Evolutionary conservation across 1,139 yeast species (phyloP).

Genomic region (Suhomyces bokatorum): DNA sequence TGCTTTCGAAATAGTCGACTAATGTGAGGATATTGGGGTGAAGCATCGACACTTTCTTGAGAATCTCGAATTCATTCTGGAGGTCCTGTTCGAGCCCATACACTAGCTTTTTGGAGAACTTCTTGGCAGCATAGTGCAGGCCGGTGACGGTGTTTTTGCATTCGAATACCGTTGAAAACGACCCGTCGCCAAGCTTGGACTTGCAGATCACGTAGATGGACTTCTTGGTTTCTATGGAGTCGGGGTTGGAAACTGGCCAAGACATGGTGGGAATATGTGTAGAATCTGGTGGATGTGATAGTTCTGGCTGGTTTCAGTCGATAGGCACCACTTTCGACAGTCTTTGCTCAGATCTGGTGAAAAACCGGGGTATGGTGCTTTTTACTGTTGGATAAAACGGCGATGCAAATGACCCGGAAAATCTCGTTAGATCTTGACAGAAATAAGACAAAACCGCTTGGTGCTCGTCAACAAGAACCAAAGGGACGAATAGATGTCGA

Average conservation of each 20-base stretch:
- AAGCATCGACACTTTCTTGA: conserved; percentile 46
- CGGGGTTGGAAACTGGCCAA: conserved; percentile 23
- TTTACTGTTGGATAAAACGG: too few relatives aligned
- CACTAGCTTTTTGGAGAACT: conserved; percentile 34
- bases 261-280: not conserved
- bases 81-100: conserved; percentile 41
- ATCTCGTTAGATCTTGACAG: too few relatives aligned
- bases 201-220: conserved; percentile 36
- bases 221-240: conserved; percentile 11
- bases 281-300: too few relatives aligned
- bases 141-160: conserved; percentile 36
- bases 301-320: too few relatives aligned
- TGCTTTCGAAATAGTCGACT: conserved; percentile 70
- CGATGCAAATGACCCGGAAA: too few relatives aligned
- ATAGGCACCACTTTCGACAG: too few relatives aligned
- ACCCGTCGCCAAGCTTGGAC: conserved; percentile 37
- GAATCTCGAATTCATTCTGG: conserved; percentile 56
- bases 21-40: conserved; percentile 58
- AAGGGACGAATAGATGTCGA: too few relatives aligned
- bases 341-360: too few relatives aligned
- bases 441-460: too few relatives aligned
- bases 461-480: too few relatives aligned
- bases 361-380: too few relatives aligned
- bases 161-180: conserved; percentile 41
- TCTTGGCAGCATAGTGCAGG: conserved; percentile 41